Evolutionary conservation across 129 eudicot genomes (phyloP), one percentile per base, ranked within the genome.

Genomic region (Centaurea solstitialis): DNA sequence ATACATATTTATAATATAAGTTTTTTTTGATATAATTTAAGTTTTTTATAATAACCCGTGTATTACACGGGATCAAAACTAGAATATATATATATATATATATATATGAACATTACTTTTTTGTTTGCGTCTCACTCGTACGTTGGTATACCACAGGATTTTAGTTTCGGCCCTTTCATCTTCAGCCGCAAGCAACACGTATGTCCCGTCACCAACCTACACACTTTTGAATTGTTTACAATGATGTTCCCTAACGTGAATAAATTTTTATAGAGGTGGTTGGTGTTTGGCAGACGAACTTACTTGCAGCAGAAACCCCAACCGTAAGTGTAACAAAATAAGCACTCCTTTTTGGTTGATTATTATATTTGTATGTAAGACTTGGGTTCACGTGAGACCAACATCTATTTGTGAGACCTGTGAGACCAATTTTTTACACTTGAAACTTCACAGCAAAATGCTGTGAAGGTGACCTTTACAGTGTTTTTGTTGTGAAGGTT

Each of bases 241-340:
- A 20, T 53, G 78, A 80, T 20, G 65, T 73, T 15, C 41, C 18
- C 38, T 80, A 45, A 83, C 35, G 30, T 47, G 73, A n/a, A 8
- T 75, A 70, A 37, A 71, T 20, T 33, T 33, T 74, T 80, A 41
- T 59, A 94, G 98, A 76, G 69, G 38, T 23, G 35, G 78, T 68
- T 94, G 98, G 98, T 94, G 98, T 83, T 72, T 85, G 85, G 86
- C 62, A 66, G 81, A 76, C 65, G 92, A 85, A 82, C 91, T 88
- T 73, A 83, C 88, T 75, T 94, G 98, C 84, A 75, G 90, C 38
- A 28, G 86, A 24, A 81, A 45, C 23, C 73, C 92, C 61, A 69
- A 71, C 66, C 77, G 97, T 93, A 87, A 81, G 91, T 41, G 26
- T 74, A 21, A 67, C 72, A 21, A 82, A 21, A 74, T 38, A n/a